Base-by-base conservation (phyloP, 1,284 basidiomycete genomes). In the Ceratobasidium sp. region DNA sequence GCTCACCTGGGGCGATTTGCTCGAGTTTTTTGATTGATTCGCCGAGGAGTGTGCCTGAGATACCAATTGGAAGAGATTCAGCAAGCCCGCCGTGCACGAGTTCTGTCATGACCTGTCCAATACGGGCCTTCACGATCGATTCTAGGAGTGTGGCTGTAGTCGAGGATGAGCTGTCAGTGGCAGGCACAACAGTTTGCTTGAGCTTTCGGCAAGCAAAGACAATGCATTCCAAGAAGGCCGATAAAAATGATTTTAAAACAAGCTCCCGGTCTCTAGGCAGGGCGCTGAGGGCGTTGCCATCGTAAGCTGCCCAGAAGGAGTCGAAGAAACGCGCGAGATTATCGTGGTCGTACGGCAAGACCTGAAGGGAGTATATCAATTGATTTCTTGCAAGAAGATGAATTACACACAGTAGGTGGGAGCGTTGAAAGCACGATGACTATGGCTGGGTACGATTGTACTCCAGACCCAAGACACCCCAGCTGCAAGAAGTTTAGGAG, bases 381-480 rank as follows among this genome's bases (percentile, higher is more conserved):
- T 19, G 11, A 24, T 48, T 49, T 22, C 24, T 46, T 81, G 16
- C 76, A 56, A 69, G 24, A 14, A 22, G n/a, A 1, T 24, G 75
- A 16, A 34, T 62, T 39, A 82, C 86, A 62, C 79, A 90, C 89
- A 41, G 84, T 84, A 2, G 84, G 79, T 6, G 94, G 92, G 31
- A 97, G 88, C 0, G 92, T 94, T 0, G 92, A 92, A 3, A 97
- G 80, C 29, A 95, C 85, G 48, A 96, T 83, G 9, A 96, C 82
- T 37, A 96, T 84, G 0, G 89, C 86, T 0, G 93, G 92, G 79
- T 95, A 96, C 2, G 91, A 91, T 77, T 91, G 86, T 2, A 86
- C 77, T 0, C 93, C 90, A n/a, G 89, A 89, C 0, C 91, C 91
- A 11, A 87, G 87, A 80, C 94, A 96, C 8, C 89, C 93, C 0